A percentile compares a stretch with the other conserved stretches of the same genome.
phyloP scores from a whole-genome alignment of 1,284 basidiomycete species.

The Papiliotrema fonsecae region DNA sequence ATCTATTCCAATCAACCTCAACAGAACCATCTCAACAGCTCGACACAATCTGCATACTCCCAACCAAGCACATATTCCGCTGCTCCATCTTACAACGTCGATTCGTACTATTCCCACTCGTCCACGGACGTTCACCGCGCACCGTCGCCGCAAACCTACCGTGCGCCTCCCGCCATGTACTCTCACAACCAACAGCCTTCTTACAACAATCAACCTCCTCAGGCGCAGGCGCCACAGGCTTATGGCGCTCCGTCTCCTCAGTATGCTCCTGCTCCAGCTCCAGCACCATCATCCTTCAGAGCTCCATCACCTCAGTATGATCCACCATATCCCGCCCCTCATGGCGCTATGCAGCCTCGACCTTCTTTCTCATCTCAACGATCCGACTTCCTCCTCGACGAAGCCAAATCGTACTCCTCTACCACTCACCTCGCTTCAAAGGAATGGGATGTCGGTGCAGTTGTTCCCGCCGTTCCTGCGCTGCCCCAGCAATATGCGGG shows the following conservation, averaged over 20 bases:
- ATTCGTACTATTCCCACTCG: conserved; percentile 15
- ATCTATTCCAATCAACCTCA: background rate
- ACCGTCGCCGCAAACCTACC: conserved; percentile 10
- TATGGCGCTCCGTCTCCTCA: conserved; percentile 1
- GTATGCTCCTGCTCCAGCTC: background rate
- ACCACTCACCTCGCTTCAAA: conserved; percentile 31
- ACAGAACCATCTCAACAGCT: background rate
- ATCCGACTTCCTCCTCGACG: conserved; percentile 32
- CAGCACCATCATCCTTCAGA: background rate
- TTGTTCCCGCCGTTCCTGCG: conserved; percentile 22
- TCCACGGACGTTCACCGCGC: conserved; percentile 13
- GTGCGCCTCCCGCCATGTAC: background rate
- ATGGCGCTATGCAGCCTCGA: conserved; percentile 13
- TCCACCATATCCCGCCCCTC: background rate
- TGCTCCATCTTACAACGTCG: conserved; percentile 3
- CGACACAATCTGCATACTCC: conserved; percentile 5
- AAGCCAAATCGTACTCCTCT: conserved; percentile 35
- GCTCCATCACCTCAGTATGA: background rate
- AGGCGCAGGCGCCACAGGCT: conserved; percentile 3
- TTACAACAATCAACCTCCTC: conserved; percentile 7
- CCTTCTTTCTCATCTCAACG: conserved; percentile 23
- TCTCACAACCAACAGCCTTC: conserved; percentile 1
- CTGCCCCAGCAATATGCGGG: conserved; percentile 6
- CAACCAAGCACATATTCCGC: conserved; percentile 9
- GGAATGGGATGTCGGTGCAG: conserved; percentile 33